Evolutionary conservation across 2,329 filamentous ascomycete species (phyloP), one percentile per base, ranked within the genome.

Genomic region (Colletotrichum siamense): DNA sequence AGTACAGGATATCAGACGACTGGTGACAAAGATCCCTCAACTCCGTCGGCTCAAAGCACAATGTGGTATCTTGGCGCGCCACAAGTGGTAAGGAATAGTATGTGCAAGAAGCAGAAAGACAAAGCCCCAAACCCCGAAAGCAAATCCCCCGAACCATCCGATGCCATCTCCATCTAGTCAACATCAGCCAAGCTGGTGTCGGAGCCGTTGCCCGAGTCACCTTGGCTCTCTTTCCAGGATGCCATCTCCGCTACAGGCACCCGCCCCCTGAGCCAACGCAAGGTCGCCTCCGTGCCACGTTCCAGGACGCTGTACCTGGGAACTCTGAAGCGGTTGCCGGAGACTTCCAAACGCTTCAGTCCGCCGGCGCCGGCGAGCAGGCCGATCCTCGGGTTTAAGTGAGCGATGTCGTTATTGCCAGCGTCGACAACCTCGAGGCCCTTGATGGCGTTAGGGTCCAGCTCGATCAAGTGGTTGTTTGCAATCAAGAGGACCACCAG

Each of bases 241-340:
- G 84, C 88, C 89, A 89, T 91, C 80, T 92, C 91, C 0, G 88
- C 89, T 2, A 89, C 87, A 0, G 95, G 93, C 44, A 98, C 94
- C 71, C 94, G 91, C 32, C 95, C 94, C 76, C 95, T 91, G 67
- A 98, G 84, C 94, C 95, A 98, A 66, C 92, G 89, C 79, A 98
- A 86, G 1, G 95, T 93, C 4, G 95, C 94, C 80, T 98, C 95
- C 0, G 96, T 98, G 1, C 96, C 96, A 77, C 95, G 94, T 76
- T 96, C 94, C 64, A 99, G 86, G 8, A 98, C 91, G 78, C 94
- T 94, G 87, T 94, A 96, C 73, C 95, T 92, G 1, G 96, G 96
- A 36, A 98, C 95, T 36, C 95, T 90, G 85, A 99, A 99, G 36
- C 93, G 90, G 83, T 99, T 99, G 0, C 96, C 96, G 32, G 91